phyloP scores from a whole-genome alignment of 2,329 filamentous ascomycete species.

The Fusarium anthophilum region DNA sequence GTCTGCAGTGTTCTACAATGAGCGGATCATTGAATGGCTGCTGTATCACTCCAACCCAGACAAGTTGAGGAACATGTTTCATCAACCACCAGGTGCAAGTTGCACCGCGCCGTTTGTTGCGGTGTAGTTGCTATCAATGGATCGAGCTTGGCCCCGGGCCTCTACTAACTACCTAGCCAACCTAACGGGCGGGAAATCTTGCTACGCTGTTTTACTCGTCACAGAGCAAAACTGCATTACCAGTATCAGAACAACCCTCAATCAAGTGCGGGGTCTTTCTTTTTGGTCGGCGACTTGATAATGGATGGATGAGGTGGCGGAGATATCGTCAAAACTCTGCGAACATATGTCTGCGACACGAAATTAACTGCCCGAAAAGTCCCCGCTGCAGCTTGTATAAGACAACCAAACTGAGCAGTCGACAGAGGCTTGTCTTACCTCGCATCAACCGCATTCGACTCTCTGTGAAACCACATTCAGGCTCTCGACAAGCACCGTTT shows the following conservation, averaged over 20 bases:
- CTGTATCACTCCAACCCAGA: not conserved
- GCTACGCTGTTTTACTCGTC: not conserved
- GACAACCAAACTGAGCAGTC: not conserved
- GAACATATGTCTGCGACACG: conserved; percentile 16
- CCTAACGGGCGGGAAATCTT: not conserved
- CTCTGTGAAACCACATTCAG: conserved; percentile 5
- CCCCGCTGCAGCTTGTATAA: conserved; percentile 42
- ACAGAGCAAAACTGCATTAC: not conserved
- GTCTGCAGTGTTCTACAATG: conserved; percentile 15
- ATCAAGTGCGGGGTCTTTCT: conserved; percentile 20
- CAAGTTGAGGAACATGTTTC: not conserved
- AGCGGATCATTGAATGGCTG: conserved; percentile 2
- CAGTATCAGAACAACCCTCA: not conserved
- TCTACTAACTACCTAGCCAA: not conserved
- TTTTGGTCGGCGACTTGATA: not conserved
- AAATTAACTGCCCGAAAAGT: conserved; percentile 46
- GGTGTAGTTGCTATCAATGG: not conserved
- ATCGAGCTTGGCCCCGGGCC: not conserved
- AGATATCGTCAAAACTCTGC: conserved; percentile 31
- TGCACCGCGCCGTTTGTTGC: not conserved
- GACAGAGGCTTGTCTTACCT: conserved; percentile 4
- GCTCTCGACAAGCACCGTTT: conserved; percentile 10
- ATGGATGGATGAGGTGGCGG: not conserved
- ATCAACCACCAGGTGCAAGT: not conserved
- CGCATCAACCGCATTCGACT: not conserved